Evolutionary conservation across 1,139 yeast species (phyloP), one percentile per base, ranked within the genome.

Genomic region (Suhomyces bolitotheri): DNA sequence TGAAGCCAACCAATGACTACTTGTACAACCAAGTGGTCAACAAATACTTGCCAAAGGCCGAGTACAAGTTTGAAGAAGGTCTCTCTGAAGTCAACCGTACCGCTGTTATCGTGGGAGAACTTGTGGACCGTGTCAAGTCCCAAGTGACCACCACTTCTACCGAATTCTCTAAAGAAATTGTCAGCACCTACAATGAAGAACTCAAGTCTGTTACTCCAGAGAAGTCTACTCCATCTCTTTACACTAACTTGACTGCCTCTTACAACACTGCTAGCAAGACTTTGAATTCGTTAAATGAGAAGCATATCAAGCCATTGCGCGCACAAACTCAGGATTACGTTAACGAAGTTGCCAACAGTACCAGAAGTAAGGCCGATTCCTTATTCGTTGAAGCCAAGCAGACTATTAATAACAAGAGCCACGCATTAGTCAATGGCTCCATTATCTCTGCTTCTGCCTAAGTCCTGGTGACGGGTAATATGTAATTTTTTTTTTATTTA

Each of bases 251-350:
- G 30, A 46, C 59, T 30, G 73, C 73, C 20, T 56, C 66, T 9
- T 57, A 60, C 46, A 62, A 59, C 43, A 64, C 73, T 27, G 64
- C 64, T 9, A 50, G 60, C 24, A 54, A 61, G 34, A 56, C 70
- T 35, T 52, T 65, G 37, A 58, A 51, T 44, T 62, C 59, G 38
- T 55, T 70, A 38, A 65, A 69, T 47, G 58, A 60, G 25, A 61
- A 60, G 32, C 65, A 58, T 52, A 56, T 69, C 36, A 65, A 60
- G 45, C 75, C 75, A 21, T 64, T 69, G 47, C 66, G 60, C 46
- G 51, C 53, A 27, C 68, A 67, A 45, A 68, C 76, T 31, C 67
- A 65, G 40, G 70, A 54, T 34, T 63, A 60, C 46, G 69, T 62
- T 23, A 46, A 45, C 32, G 73, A 66, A 29, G 64, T 65, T 25